Conservation (phyloP, 2,329 filamentous ascomycete genomes). For the Paraconiothyrium sp. region DNA sequence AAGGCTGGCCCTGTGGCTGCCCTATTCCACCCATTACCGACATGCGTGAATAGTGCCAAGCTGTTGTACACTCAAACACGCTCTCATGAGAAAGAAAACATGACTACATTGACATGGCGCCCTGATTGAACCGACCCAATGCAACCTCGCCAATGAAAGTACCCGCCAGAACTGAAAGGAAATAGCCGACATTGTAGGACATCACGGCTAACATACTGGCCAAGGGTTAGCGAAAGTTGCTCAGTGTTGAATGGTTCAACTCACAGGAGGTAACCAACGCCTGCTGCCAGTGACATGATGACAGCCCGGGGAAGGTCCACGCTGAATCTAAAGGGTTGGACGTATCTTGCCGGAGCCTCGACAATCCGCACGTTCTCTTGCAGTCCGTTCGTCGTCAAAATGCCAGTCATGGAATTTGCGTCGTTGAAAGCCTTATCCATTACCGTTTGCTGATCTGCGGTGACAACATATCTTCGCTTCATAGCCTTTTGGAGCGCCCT, state of each 20-base stretch:
- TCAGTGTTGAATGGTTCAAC: slow-evolving; percentile 49
- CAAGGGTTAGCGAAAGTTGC: slow-evolving; percentile 28
- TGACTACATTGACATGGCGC: slow-evolving; percentile 43
- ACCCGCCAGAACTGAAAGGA: slow-evolving; percentile 78
- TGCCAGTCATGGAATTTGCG: slow-evolving; percentile 69
- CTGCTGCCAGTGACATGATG: slow-evolving; percentile 76
- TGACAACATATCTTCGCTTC: slow-evolving; percentile 78
- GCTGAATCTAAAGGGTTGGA: slow-evolving; percentile 80
- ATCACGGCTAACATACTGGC: slow-evolving; percentile 89
- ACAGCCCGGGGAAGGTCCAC: slow-evolving; percentile 79
- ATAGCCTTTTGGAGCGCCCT: slow-evolving; percentile 78
- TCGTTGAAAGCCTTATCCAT: slow-evolving; percentile 66
- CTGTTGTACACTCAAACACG: slow-evolving; percentile 13
- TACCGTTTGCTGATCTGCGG: slow-evolving; percentile 70
- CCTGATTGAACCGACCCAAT: slow-evolving; percentile 72
- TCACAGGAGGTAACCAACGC: slow-evolving; percentile 85
- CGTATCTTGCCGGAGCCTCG: slow-evolving; percentile 61
- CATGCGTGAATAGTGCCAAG: slow-evolving; percentile 24
- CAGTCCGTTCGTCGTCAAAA: slow-evolving; percentile 77
- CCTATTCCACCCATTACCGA: slow-evolving; percentile 24
- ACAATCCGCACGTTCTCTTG: slow-evolving; percentile 84
- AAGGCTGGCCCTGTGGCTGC: slow-evolving; percentile 27
- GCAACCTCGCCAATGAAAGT: slow-evolving; percentile 87
- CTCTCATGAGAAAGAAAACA: slow-evolving; percentile 17
- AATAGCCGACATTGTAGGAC: slow-evolving; percentile 88